phyloP scores from a whole-genome alignment of 768 basidiomycete species.

The Mycena polygramma region DNA sequence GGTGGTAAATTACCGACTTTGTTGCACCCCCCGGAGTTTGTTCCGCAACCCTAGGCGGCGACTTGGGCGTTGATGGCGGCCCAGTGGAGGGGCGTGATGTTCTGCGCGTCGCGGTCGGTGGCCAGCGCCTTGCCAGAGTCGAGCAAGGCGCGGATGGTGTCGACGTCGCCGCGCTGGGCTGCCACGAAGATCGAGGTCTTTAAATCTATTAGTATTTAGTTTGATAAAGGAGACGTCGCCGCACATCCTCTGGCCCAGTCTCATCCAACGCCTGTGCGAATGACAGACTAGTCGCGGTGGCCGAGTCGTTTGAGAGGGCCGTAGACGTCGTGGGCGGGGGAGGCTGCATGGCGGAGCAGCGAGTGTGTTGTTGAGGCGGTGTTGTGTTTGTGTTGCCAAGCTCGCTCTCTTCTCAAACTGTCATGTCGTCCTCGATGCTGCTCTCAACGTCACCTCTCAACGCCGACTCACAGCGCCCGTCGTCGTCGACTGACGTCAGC shows the following conservation, averaged over 20 bases:
- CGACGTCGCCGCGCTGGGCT: constrained; percentile 88
- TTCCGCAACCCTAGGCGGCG: too few relatives aligned
- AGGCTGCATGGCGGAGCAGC: constrained; percentile 15
- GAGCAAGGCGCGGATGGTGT: constrained; percentile 72
- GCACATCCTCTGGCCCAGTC: constrained; percentile 34
- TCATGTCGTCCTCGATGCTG: too few relatives aligned
- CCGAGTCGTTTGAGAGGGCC: constrained; percentile 30
- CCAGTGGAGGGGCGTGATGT: constrained; percentile 98
- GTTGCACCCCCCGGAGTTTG: too few relatives aligned
- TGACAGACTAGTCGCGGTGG: constrained; percentile 28
- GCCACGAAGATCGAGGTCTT: constrained; percentile 84
- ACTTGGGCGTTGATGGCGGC: constrained; percentile 97
- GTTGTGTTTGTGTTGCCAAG: too few relatives aligned
- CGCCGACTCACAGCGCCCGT: too few relatives aligned
- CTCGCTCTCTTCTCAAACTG: too few relatives aligned
- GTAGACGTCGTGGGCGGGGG: constrained; percentile 28
- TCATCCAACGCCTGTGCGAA: constrained; percentile 33
- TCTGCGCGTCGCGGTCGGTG: constrained; percentile 88
- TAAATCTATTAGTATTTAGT: not conserved
- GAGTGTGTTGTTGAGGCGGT: too few relatives aligned
- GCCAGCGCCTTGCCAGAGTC: constrained; percentile 78
- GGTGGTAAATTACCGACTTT: too few relatives aligned
- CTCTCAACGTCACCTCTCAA: too few relatives aligned
- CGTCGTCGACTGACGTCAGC: too few relatives aligned
- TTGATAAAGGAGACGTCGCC: not conserved